Evolutionary conservation across 495 filamentous ascomycete genomes (phyloP), one percentile per base, ranked within the genome.

Genomic region (Jackrogersella multiformis): DNA sequence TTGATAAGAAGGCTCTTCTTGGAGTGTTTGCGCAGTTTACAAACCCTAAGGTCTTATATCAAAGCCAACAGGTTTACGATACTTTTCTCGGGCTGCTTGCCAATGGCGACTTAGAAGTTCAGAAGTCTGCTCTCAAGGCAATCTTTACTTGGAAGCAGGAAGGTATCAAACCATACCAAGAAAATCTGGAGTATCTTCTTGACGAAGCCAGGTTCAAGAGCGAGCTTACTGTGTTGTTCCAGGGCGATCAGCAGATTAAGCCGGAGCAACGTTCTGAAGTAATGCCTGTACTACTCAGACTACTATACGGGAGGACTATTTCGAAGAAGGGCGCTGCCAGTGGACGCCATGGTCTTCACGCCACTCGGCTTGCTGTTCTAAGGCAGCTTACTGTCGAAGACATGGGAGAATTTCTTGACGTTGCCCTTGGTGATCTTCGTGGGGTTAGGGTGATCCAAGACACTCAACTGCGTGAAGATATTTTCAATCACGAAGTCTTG

Each of bases 191-290:
- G 35, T 95, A 94, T 64, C 82, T 99, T 4, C 82, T 98, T 12
- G 96, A 99, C 68, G 95, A 98, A 61, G 86, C 92, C 2, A 83
- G 91, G 42, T 97, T 98, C 78, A 89, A 92, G 69, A 96, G 98
- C 70, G 93, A 97, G 76, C 85, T 98, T 12, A 86, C 92, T 0
- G 86, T 93, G 1, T 90, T 98, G 56, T 86, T 98, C 48, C 91
- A 93, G 70, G 90, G 93, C 7, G 88, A 93, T 55, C 92, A 88
- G 64, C 77, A 87, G 56, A 89, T 97, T 45, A 88, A 89, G 71
- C 78, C 86, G 16, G 86, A 91, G 46, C 91, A 98, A 73, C 87
- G 88, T 4, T 64, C 72, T 16, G 85, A 86, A 20, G 73, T 96
- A 13, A 89, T 97, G 81, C 94, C 95, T 1, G 85, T 99, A 12